Evolutionary conservation across 2,329 filamentous ascomycete genomes (phyloP), one percentile per base, ranked within the genome.

Genomic region (Curvularia eragrostidis): DNA sequence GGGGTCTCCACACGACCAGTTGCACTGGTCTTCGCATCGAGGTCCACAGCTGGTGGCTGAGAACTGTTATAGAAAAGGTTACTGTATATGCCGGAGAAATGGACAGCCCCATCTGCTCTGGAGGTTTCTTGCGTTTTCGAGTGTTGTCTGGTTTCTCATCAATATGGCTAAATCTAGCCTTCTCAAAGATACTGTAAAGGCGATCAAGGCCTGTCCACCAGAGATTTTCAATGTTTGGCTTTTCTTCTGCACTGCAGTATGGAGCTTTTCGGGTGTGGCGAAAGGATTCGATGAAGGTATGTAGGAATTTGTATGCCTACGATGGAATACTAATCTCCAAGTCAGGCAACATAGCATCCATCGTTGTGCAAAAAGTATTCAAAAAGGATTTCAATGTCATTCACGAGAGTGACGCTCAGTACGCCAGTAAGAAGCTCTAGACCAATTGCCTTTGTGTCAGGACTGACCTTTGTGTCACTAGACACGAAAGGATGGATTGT

Each of bases 281-380:
- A 44, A 44, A 26, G 42, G 42, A 18, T 44, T 44, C 24, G 24
- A 44, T 28, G 42, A 44, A 28, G 24, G 42, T 30, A 28, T 44
- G 24, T 26, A 18, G 18, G 7, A 1, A 2, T 12, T 19, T 6
- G 15, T 19, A 8, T 28, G 15, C 23, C n/a, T 44, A 15, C 24
- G 5, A 24, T 42, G 13, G 12, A 19, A 28, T 12, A 9, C 24
- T 44, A 10, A 26, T 10, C 21, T 18, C 28, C 24, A 23, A 44
- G 8, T 13, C 15, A 44, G 42, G 42, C 1, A 30, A 44, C 9
- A 28, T 44, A 18, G 42, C 42, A 28, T 44, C 42, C 3, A 44
- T 28, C 28, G 42, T 44, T 44, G 42, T 44, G 15, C 23, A 26
- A 28, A 44, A 44, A 4, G 24, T 26, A 5, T 44, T 44, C 24